A percentile compares a stretch with the other conserved stretches of the same genome.
These are phyloP conservation scores for Komagataella phaffii DNA, from an alignment of 805 yeast genomes.

Conservation along the genomic window DNA sequence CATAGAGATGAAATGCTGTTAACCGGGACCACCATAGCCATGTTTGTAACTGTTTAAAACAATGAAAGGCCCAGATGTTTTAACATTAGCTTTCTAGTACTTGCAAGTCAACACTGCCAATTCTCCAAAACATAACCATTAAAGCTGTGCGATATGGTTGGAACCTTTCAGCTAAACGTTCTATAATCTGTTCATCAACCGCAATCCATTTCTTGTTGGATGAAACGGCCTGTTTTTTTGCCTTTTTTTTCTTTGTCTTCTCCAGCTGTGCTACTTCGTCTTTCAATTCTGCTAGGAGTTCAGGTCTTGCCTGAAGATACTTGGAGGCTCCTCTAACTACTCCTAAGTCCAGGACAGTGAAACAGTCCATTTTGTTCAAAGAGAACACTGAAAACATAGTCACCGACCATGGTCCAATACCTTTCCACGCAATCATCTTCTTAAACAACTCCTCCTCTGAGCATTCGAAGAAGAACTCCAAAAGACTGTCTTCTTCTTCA, in stretches of 20 bases:
- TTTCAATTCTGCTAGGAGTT: constrained; percentile 29
- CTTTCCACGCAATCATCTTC: constrained; percentile 41
- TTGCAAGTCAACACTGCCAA: constrained; percentile 44
- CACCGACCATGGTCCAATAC: constrained; percentile 79
- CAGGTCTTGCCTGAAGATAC: constrained; percentile 44
- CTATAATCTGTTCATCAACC: constrained; percentile 43
- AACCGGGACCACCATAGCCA: constrained; percentile 61
- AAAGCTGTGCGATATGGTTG: constrained; percentile 55
- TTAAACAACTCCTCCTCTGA: constrained; percentile 32
- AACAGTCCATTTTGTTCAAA: constrained; percentile 51
- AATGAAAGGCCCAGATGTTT: constrained; percentile 7
- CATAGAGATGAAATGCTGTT: constrained; percentile 48
- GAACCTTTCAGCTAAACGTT: constrained; percentile 41
- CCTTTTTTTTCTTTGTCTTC: constrained; percentile 23
- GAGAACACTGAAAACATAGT: constrained; percentile 77
- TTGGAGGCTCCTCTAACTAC: constrained; percentile 67
- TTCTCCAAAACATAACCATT: constrained; percentile 65
- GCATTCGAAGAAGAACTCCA: constrained; percentile 21
- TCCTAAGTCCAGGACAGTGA: constrained; percentile 73
- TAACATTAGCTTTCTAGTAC: constrained; percentile 17
- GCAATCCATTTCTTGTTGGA: constrained; percentile 46
- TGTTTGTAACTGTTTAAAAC: constrained; percentile 23
- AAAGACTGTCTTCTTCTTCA: constrained; percentile 12
- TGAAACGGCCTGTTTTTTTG: constrained; percentile 19
- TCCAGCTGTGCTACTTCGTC: constrained; percentile 20